Evolutionary conservation across 2,329 filamentous ascomycete genomes (phyloP), one percentile per base, ranked within the genome.

Genomic region (Pleoardoris graminearum): DNA sequence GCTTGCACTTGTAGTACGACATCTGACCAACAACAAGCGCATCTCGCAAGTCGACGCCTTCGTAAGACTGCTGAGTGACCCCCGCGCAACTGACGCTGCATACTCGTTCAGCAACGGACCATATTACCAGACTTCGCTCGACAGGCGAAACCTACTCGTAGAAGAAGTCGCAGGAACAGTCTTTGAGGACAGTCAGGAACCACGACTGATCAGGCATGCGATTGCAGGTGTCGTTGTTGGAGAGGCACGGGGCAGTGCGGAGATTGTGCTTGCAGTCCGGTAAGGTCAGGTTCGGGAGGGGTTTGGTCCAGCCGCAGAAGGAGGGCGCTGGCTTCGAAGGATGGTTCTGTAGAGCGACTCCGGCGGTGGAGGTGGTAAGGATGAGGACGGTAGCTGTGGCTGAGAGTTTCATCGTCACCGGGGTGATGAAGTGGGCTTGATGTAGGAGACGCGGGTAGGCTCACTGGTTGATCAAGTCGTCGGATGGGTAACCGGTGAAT

Each of bases 271-370:
- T 35, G 42, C 42, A 45, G 19, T 45, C 42, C 2, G 42, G 42
- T 10, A 12, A 16, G 12, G 29, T 23, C 17, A 11, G 3, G 29
- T 45, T 33, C 5, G 25, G 27, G 10, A 1, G 3, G 16, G 2
- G 3, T 5, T 33, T 45, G 23, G 42, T 45, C 16, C 16, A 45
- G 42, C 42, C 42, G 42, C 42, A 45, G 42, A 43, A 43, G 10
- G 29, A 45, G 16, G 29, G 11, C 4, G 19, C 3, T 19, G 21
- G 19, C 14, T 45, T 22, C 12, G 42, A 29, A 8, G 17, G 7
- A 10, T 45, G 17, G 6, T 16, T 5, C 29, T 43, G 39, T 4
- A 43, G n/a, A n/a, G 39, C 39, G 16, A 41, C 6, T 5, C 6
- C 30, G 25, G 25, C 25, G 25, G 25, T 27, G 25, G 25, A 27